Percentiles rank a stretch among this genome's conserved stretches.
phyloP scores from a whole-genome alignment of 2,329 filamentous ascomycete genomes.

The Calonectria fujianensis region DNA sequence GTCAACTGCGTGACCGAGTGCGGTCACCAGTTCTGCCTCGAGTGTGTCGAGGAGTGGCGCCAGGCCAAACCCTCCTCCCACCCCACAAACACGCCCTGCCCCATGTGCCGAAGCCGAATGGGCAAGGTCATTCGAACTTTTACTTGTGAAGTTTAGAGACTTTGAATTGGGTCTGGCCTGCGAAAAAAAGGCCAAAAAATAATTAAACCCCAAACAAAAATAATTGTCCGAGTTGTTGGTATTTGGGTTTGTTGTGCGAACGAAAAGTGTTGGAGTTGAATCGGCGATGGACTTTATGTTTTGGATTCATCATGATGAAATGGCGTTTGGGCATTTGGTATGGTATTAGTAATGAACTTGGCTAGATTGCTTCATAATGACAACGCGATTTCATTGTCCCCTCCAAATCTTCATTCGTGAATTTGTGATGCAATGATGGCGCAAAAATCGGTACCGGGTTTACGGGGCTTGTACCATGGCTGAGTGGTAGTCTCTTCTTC shows the following conservation, averaged over 20 bases:
- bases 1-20: slow-evolving; percentile 26
- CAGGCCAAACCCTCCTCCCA: background rate
- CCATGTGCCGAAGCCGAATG: slow-evolving; percentile 32
- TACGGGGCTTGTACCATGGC: background rate
- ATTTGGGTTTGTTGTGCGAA: background rate
- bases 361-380: background rate
- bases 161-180: no score
- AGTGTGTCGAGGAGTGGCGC: slow-evolving; percentile 20
- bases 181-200: background rate
- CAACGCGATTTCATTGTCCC: background rate
- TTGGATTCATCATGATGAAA: background rate
- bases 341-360: background rate
- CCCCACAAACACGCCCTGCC: background rate
- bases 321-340: background rate
- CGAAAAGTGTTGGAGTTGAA: background rate
- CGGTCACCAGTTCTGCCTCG: slow-evolving; percentile 29
- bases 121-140: slow-evolving; percentile 5
- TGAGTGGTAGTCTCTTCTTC: background rate
- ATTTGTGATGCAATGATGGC: background rate
- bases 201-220: background rate
- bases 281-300: background rate
- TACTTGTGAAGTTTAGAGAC: background rate
- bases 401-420: background rate
- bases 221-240: background rate
- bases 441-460: background rate